Conservation (phyloP, 1,139 yeast species). For the Debaryomyces fabryi region DNA sequence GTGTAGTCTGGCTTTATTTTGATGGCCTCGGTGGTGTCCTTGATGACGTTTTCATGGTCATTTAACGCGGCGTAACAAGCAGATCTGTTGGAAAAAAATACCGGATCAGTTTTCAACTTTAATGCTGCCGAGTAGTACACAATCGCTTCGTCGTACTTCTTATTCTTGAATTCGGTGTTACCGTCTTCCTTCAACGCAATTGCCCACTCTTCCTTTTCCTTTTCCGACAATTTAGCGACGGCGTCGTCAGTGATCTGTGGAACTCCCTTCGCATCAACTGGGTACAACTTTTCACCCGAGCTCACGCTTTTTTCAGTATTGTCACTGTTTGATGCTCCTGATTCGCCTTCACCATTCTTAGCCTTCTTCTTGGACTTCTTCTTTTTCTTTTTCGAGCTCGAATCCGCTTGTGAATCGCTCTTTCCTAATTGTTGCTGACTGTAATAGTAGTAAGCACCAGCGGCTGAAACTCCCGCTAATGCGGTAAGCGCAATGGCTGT, state of each 20-base stretch:
- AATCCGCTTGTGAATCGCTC: constrained; percentile 17
- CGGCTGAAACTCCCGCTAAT: constrained; percentile 63
- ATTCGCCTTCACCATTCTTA: constrained; percentile 21
- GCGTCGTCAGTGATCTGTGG: constrained; percentile 56
- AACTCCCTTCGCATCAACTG: constrained; percentile 55
- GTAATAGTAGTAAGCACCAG: constrained; percentile 60
- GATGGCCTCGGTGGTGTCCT: constrained; percentile 85
- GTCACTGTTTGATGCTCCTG: constrained; percentile 17
- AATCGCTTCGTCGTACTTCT: constrained; percentile 73
- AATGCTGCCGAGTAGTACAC: constrained; percentile 79
- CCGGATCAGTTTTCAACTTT: constrained; percentile 74
- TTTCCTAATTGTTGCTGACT: constrained; percentile 30
- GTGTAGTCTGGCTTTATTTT: constrained; percentile 85
- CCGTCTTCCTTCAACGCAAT: constrained; percentile 86
- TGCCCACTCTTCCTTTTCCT: constrained; percentile 71
- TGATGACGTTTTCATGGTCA: constrained; percentile 79
- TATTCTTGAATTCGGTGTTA: constrained; percentile 72
- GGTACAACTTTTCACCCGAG: constrained; percentile 33
- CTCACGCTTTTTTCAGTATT: constrained; percentile 16
- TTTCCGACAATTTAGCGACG: constrained; percentile 49
- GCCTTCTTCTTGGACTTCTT: constrained; percentile 41
- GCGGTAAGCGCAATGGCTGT: constrained; percentile 62
- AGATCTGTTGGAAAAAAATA: constrained; percentile 90
- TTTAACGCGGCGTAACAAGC: constrained; percentile 90
- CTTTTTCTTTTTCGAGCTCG: constrained; percentile 33